Evolutionary conservation across 352 stramenopile species (phyloP).

Genomic region (Pythium inflatum): DNA sequence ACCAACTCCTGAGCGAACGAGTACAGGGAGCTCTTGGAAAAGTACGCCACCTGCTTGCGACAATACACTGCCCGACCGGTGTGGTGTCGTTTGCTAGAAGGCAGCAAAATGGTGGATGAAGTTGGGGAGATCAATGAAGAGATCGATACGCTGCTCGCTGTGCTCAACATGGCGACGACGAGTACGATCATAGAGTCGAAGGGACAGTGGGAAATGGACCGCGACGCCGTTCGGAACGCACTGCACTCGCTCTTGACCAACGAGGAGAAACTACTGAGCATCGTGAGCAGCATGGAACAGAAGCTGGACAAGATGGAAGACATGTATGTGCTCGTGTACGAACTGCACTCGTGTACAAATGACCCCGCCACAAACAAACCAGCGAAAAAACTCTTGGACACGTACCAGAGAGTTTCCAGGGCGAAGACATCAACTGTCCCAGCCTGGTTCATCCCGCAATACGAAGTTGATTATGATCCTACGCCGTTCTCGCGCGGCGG

Average conservation of each 20-base stretch:
- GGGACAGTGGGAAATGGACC: not conserved
- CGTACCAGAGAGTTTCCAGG: not conserved
- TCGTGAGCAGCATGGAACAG: too few species aligned
- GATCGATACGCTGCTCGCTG: not conserved
- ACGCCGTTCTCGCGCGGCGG: not conserved
- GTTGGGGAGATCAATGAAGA: constrained; percentile 1
- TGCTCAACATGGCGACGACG: not conserved
- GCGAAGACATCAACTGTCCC: not conserved
- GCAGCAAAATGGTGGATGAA: not conserved
- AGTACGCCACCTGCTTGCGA: too few species aligned
- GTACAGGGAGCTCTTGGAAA: too few species aligned
- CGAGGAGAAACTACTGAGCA: too few species aligned
- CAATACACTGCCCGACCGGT: too few species aligned
- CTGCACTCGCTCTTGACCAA: not conserved
- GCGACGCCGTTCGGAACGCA: not conserved
- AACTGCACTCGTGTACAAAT: too few species aligned
- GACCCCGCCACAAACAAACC: too few species aligned
- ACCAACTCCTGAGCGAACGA: too few species aligned
- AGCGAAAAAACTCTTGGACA: too few species aligned
- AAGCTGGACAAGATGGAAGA: too few species aligned
- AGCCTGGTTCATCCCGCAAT: not conserved
- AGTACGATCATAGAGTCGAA: not conserved
- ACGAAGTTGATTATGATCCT: not conserved
- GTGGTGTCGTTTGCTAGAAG: too few species aligned
- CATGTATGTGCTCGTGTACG: too few species aligned